Conservation (phyloP, 148 eudicot species). For the Vaccinium darrowii region DNA sequence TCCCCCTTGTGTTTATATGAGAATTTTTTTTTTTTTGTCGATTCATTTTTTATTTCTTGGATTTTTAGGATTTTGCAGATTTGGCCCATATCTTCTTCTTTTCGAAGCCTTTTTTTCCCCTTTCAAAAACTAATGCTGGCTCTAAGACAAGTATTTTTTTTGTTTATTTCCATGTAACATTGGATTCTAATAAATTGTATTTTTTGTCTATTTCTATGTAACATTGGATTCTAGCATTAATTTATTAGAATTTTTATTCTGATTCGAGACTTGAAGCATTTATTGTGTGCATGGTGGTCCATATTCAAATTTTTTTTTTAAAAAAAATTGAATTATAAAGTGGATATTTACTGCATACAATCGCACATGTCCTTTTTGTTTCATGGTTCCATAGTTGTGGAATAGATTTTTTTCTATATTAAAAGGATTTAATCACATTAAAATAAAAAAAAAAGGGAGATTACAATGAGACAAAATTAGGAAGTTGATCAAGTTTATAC, state of each 20-base stretch:
- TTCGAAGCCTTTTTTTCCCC: neutral
- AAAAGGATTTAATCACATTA: neutral
- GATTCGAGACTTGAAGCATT: slow-evolving; percentile 1
- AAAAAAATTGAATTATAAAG: neutral
- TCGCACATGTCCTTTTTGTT: neutral
- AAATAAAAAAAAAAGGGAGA: neutral
- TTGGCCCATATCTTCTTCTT: neutral
- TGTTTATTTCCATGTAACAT: neutral
- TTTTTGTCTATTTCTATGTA: neutral
- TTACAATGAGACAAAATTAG: neutral
- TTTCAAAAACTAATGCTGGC: neutral
- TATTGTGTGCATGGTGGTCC: neutral
- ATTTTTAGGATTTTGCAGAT: neutral
- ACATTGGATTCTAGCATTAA: slow-evolving; percentile 9
- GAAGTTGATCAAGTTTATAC: neutral
- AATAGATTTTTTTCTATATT: neutral
- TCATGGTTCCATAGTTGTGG: neutral
- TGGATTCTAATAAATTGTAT: neutral
- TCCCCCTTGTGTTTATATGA: neutral
- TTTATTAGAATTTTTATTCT: neutral
- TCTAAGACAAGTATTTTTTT: neutral
- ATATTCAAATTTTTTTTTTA: neutral
- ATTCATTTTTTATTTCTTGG: neutral
- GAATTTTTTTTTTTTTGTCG: neutral
- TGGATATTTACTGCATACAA: neutral